Conservation (phyloP, 129 eudicot species). For the Sambucus nigra region DNA sequence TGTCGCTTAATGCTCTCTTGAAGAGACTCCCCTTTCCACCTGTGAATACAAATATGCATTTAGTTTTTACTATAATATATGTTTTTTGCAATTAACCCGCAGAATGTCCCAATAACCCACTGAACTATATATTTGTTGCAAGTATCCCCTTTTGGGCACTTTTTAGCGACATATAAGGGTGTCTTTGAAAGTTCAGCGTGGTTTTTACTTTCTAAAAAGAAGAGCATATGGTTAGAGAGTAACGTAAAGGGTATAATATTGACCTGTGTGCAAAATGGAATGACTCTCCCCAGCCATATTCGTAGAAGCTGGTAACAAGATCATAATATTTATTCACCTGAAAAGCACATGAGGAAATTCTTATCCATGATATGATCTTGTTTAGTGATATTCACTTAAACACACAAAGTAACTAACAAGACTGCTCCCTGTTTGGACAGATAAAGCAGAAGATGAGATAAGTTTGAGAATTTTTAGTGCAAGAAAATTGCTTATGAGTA, state of each 20-base stretch:
- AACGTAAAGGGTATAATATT: conserved; percentile 2
- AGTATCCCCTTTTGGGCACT: no score
- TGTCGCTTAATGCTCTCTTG: conserved; percentile 88
- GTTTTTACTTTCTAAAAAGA: no score
- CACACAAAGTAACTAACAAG: no score
- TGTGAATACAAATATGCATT: conserved; percentile 11
- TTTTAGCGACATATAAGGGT: no score
- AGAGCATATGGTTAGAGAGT: no score
- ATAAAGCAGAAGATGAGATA: background rate
- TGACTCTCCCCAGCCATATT: conserved; percentile 99
- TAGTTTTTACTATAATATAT: no score
- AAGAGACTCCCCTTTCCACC: conserved; percentile 92
- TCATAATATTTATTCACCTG: conserved; percentile 96
- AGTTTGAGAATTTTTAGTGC: background rate
- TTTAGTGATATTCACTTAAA: background rate
- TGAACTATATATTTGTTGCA: no score
- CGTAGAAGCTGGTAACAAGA: conserved; percentile 95
- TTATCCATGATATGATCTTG: conserved; percentile 2
- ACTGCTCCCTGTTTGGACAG: no score
- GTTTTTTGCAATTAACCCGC: no score
- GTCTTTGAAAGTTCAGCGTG: no score
- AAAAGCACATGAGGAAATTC: conserved; percentile 3
- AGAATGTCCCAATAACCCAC: no score
- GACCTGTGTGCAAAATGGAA: conserved; percentile 97
- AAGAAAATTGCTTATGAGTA: background rate